Conservation (phyloP, 2,329 filamentous ascomycete species). For the Karstenula rhodostoma region DNA sequence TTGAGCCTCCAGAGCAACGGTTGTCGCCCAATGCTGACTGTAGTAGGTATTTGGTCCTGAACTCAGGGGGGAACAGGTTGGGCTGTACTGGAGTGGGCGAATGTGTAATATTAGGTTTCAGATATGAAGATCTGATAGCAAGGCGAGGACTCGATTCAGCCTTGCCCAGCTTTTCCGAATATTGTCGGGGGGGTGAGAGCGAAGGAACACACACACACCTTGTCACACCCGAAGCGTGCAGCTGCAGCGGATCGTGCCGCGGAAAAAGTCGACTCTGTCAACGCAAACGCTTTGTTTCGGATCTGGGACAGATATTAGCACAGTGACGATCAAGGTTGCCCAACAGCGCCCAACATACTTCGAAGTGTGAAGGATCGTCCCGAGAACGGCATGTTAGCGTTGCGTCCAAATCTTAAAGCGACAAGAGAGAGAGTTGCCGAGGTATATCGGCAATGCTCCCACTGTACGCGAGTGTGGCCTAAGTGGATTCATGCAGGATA, state of each 20-base stretch:
- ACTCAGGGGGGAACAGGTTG: not conserved
- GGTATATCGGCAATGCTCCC: not conserved
- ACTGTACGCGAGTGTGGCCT: not conserved
- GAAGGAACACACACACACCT: not conserved
- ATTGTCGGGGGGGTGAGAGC: not conserved
- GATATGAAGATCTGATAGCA: not conserved
- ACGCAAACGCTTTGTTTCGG: not conserved
- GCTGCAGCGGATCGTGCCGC: constrained; percentile 9
- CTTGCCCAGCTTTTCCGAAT: constrained; percentile 8
- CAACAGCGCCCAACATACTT: not conserved
- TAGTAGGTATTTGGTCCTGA: not conserved
- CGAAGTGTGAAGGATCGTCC: not conserved
- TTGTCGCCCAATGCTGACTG: not conserved
- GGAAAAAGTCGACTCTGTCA: not conserved
- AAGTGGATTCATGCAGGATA: constrained; percentile 2
- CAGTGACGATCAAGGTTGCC: not conserved
- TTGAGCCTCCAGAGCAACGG: not conserved
- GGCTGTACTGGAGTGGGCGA: not conserved
- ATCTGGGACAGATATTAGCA: not conserved
- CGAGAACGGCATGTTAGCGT: not conserved
- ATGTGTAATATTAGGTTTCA: not conserved
- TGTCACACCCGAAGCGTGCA: constrained; percentile 1
- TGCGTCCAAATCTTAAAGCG: not conserved
- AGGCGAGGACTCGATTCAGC: not conserved
- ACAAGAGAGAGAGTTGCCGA: not conserved